These are phyloP conservation scores for Leishmania arabica DNA, from an alignment of 208 protist species.

Conservation along the genomic window DNA sequence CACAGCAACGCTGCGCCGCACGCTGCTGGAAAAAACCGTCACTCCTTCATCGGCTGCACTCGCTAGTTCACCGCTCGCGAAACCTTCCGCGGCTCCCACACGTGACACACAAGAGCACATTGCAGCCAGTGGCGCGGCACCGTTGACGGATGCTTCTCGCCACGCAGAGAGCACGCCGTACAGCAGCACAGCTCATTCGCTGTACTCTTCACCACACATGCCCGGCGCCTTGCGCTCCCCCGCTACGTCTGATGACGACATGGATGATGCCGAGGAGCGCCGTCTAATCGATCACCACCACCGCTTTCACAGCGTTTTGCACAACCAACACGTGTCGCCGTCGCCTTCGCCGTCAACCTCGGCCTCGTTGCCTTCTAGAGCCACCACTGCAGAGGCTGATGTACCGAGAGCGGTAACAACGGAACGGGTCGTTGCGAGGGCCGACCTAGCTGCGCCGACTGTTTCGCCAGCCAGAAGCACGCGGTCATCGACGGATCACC, in stretches of 20 bases:
- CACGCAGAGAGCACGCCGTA: not conserved
- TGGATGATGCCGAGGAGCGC: not conserved
- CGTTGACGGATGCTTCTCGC: not conserved
- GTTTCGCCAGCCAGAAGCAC: not conserved
- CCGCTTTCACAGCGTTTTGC: not conserved
- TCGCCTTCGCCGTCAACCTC: not conserved
- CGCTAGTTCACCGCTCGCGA: not conserved
- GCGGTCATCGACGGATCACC: not conserved
- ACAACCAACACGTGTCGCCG: not conserved
- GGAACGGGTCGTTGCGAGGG: no score
- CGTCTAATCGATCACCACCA: not conserved
- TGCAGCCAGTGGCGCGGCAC: not conserved
- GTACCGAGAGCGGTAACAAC: not conserved
- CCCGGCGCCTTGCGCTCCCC: constrained; percentile 16
- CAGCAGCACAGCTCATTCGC: not conserved
- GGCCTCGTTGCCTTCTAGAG: not conserved
- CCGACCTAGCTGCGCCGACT: not conserved
- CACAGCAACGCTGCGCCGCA: not conserved
- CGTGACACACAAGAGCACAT: not conserved
- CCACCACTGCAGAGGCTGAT: not conserved
- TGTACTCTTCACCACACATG: constrained; percentile 7
- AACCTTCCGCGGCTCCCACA: not conserved
- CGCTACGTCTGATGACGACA: constrained; percentile 3
- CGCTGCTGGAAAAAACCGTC: not conserved
- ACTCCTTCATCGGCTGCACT: not conserved